These are phyloP conservation scores for Sporothrix dimorphospora DNA, from an alignment of 2,329 filamentous ascomycete genomes.

Conservation along the genomic window DNA sequence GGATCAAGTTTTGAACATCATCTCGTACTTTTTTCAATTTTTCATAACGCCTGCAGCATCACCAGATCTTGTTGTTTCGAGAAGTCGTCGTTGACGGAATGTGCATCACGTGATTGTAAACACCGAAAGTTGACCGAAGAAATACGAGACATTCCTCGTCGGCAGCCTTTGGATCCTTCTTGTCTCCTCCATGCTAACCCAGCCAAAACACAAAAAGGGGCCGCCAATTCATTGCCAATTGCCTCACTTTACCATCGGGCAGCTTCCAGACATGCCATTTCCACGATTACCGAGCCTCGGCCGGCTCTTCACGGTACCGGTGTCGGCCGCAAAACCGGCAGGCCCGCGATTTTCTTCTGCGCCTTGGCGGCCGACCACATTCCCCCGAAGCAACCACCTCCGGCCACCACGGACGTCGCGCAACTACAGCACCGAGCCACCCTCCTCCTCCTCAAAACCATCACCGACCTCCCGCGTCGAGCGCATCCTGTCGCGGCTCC, in stretches of 20 bases:
- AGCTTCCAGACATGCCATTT: neutral
- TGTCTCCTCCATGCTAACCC: neutral
- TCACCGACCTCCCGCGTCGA: constrained; percentile 43
- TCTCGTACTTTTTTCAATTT: too few species aligned
- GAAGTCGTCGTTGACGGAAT: neutral
- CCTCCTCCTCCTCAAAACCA: neutral
- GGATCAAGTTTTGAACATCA: neutral
- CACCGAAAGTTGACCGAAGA: neutral
- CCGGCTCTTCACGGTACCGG: neutral
- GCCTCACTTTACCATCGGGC: too few species aligned
- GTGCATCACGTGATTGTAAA: constrained; percentile 26
- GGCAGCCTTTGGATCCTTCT: neutral
- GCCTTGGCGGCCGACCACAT: constrained; percentile 4
- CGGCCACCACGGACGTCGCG: neutral
- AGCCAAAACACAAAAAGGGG: neutral
- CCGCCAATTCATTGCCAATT: neutral
- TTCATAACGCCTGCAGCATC: neutral
- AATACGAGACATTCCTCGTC: neutral
- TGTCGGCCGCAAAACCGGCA: neutral
- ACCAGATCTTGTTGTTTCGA: neutral
- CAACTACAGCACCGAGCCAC: neutral
- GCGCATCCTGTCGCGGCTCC: constrained; percentile 59
- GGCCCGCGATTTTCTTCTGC: neutral
- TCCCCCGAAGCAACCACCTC: neutral
- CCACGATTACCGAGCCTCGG: neutral